Base-by-base conservation (phyloP, 805 yeast genomes). In the Monosporozyma solicola region DNA sequence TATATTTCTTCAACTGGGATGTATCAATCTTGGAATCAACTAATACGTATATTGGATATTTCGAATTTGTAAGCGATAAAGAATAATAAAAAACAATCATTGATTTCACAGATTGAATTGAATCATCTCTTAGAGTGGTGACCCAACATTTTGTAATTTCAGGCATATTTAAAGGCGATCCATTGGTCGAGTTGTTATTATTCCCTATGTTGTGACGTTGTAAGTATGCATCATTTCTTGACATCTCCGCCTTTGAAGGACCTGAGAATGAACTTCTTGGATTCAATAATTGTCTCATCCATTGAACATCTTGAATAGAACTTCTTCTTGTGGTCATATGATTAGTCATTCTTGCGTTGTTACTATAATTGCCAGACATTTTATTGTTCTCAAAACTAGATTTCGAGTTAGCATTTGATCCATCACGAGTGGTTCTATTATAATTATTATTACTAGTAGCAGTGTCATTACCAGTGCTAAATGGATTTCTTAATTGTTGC, bases 201-300 rank as follows among this genome's bases (percentile, higher is more conserved):
- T 20, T 22, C 13, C 16, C 16, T 10, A 24, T 13, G 10, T 22
- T 24, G 20, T 24, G 15, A 24, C 31, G 46, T 43, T 43, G 46
- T 43, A 43, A 24, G 11, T 11, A 22, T 24, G 31, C 9, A 43
- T 43, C 46, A 43, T 22, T 24, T 22, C 24, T 25, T 43, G 46
- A 24, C 46, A 43, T 43, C 49, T 62, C 67, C 50, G 60, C 57
- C 5, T 57, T 31, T 2, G 67, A 59, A 3, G 54, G 55, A 7
- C 68, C 68, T 6, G 72, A 65, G 47, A 68, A 67, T 1, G 72
- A 68, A 54, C 69, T 65, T 51, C 72, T 58, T n/a, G 72, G 72
- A 50, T 68, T 68, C 51, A 67, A 48, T 39, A 62, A 54, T 46
- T 66, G 69, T 51, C 69, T 59, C 9, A 67, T 60, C 57, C 67